Base-by-base conservation (phyloP, 768 basidiomycete species). In the Termitomyces sp. region DNA sequence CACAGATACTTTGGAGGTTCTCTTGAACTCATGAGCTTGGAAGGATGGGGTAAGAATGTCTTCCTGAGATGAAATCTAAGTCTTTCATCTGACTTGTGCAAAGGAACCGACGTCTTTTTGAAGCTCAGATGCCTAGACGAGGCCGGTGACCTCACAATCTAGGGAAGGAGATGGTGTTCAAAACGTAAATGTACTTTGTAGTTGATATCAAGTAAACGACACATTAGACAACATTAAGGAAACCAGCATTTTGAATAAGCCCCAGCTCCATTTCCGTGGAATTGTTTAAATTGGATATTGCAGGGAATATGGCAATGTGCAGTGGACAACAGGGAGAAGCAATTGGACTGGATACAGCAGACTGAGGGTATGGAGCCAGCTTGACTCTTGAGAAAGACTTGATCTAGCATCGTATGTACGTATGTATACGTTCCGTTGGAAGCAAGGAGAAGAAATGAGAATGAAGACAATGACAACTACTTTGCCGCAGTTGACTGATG, bases 1-100 rank as follows among this genome's bases (percentile, higher is more conserved):
- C 62, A 60, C 57, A 88, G 85, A 65, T 95, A 95, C 71, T 96
- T 96, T 67, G 92, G 93, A 11, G 94, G 93, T 18, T 88, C 88
- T 5, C 78, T 96, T 28, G 90, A 94, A 65, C 76, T 96, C 46
- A 83, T 91, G 62, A 88, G 90, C 1, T 71, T 96, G 50, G 89
- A 94, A 70, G 91, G 92, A 12, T 93, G 91, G 91, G 92, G 91
- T 84, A 68, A 70, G 81, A 71, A 48, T 22, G n/a, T 62, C 57
- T 22, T 48, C 22, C 22, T 61, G 12, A 40, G n/a, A n/a, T n/a
- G n/a, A n/a, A n/a, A n/a, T n/a, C n/a, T n/a, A n/a, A 57, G 36
- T 33, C 9, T 13, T 33, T 38, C 5, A 24, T 55, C 61, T 63
- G 40, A 61, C 36, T 66, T 53, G 15, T 55, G 11, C 33, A 45